Evolutionary conservation across 176 grass and related monocot genomes (phyloP), one percentile per base, ranked within the genome.

Genomic region (Juncus inflexus): DNA sequence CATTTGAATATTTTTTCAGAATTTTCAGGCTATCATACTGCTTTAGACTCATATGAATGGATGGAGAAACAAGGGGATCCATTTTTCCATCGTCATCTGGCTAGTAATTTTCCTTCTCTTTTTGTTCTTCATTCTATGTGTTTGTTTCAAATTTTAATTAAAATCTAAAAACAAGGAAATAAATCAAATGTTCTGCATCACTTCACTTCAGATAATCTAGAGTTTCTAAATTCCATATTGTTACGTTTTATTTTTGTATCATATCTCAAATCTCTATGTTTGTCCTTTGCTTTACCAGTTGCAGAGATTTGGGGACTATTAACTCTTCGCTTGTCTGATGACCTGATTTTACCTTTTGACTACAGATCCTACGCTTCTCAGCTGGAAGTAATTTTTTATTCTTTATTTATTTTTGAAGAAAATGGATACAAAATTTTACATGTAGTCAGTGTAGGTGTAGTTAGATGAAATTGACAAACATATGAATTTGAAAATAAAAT

Each of bases 11-110:
- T 70, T 63, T 19, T 72, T 65, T 55, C 82, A 96, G 92, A 91
- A 80, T 97, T 97, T 83, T 58, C 82, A 63, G 92, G 92, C 40
- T 97, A 97, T 63, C 87, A 97, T 74, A 91, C 87, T 77, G 87
- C 85, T 72, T 74, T 86, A 40, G 87, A 89, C 62, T 83, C 79
- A 9, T 91, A 86, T 76, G 39, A 36, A 35, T 97, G 87, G 92
- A 89, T 97, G 87, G 77, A 77, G 67, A 83, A 80, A 41, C 77
- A 89, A 78, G 87, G 87, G 0, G 92, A 97, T 89, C 92, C 92
- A 66, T 77, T 76, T 47, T 97, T 91, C 72, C 82, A 74, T 77
- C 92, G 82, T 75, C 92, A 97, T 79, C 65, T 91, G 66, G 84
- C 92, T 72, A 89, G 92, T 91, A 89, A 89, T 79, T 86, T n/a